Evolutionary conservation across 345 rosid genomes (phyloP), one percentile per base, ranked within the genome.

Genomic region (Erysimum cheiranthoides): DNA sequence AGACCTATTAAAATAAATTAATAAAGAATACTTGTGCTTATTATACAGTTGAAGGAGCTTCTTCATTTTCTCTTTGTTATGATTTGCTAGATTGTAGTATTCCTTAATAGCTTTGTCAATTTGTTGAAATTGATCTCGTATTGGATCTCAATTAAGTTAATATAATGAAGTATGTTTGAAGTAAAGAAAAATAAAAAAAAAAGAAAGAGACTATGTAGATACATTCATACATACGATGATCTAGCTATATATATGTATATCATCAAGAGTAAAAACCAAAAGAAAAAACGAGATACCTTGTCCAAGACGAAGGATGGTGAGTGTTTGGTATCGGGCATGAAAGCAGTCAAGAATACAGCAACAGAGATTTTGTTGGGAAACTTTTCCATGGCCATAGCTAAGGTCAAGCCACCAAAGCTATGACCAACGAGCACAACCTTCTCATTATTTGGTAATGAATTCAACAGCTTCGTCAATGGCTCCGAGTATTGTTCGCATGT

Each of bases 381-480:
- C 60, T 17, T 73, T 3, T 85, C 87, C 64, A 77, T 75, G 0
- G 89, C 88, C 3, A 82, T 77, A 8, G 89, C 86, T 81, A 85
- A 46, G 56, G 28, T 83, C 81, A 84, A 11, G 9, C 97, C 94
- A 18, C 91, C 94, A 7, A 84, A 76, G 69, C 97, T 89, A 76
- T 89, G 97, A 10, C 89, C 97, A 4, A 91, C 90, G 10, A 91
- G 84, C 13, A 88, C 76, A 42, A 84, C 87, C 71, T 74, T 84
- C 40, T 85, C 86, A 34, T 60, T 62, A 8, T 45, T 21, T 43
- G 84, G 79, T 38, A 81, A 76, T 3, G 81, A 51, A 7, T 56
- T 72, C 77, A 90, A 4, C 5, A 82, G 7, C 38, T 82, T 68
- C 69, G 82, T n/a, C 56, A 90, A 74, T 7, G 93, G 93, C 77